A percentile compares a stretch with the other conserved stretches of the same genome.
Evolutionary conservation across 1,284 basidiomycete genomes (phyloP).

Genomic region (Pseudozyma hubeiensis): DNA sequence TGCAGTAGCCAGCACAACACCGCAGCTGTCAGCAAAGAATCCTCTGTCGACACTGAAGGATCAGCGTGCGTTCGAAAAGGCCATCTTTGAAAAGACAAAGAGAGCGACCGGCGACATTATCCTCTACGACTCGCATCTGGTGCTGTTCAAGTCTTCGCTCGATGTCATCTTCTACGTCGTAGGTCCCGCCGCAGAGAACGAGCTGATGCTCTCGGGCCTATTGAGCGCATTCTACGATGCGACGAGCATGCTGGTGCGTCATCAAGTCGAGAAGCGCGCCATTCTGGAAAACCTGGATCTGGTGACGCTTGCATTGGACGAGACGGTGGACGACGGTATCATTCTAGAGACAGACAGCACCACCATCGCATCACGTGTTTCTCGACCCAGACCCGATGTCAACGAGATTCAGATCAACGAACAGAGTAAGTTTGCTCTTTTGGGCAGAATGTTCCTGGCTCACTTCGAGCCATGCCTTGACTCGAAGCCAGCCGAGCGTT

Average conservation of each 20-base stretch:
- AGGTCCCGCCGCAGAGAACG: constrained; percentile 88
- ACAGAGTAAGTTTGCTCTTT: constrained; percentile 72
- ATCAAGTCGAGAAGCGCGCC: constrained; percentile 91
- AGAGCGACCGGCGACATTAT: constrained; percentile 79
- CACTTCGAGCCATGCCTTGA: not conserved
- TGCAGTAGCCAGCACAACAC: constrained; percentile 39
- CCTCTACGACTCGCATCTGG: constrained; percentile 88
- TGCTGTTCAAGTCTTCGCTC: constrained; percentile 90
- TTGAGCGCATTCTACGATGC: constrained; percentile 88
- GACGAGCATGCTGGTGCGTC: constrained; percentile 81
- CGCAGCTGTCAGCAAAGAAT: constrained; percentile 70
- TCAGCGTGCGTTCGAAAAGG: constrained; percentile 94
- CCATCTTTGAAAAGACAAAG: constrained; percentile 83
- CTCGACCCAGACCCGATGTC: constrained; percentile 88
- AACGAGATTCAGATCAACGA: constrained; percentile 99
- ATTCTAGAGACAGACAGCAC: constrained; percentile 96
- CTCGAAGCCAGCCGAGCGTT: too few relatives aligned
- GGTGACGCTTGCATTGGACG: constrained; percentile 91
- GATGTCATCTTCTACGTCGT: constrained; percentile 97
- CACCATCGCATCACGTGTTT: constrained; percentile 93
- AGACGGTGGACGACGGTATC: constrained; percentile 97
- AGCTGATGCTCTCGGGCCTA: constrained; percentile 90
- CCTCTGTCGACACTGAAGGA: constrained; percentile 84
- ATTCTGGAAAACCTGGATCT: constrained; percentile 95
- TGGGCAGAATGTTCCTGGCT: too few relatives aligned